Conservation (phyloP, 805 yeast species). For the Wickerhamiella azyma region DNA sequence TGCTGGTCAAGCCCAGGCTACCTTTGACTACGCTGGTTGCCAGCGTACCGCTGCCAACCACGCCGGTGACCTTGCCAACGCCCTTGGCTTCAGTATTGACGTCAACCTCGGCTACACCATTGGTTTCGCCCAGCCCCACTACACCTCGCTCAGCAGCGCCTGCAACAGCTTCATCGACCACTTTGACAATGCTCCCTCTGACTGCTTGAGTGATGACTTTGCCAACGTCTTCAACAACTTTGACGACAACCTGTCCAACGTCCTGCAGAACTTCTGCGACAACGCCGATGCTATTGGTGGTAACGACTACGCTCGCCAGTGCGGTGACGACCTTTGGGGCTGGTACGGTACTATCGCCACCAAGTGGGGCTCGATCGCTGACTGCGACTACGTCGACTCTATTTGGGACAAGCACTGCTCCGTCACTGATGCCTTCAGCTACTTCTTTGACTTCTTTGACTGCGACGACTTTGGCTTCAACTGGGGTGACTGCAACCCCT, state of each 20-base stretch:
- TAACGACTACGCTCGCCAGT: neutral
- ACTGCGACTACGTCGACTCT: slow-evolving; percentile 2
- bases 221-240: slow-evolving; percentile 5
- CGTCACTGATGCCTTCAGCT: neutral
- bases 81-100: neutral
- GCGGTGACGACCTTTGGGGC: slow-evolving; percentile 1
- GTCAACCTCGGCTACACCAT: neutral
- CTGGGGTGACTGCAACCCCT: neutral
- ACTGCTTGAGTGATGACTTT: neutral
- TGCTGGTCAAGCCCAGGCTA: neutral
- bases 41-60: neutral
- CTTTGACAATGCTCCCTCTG: neutral
- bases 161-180: neutral
- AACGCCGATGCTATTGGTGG: slow-evolving; percentile 4
- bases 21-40: neutral
- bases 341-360: slow-evolving; percentile 1
- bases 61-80: slow-evolving; percentile 1
- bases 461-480: neutral
- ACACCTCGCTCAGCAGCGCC: neutral
- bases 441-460: slow-evolving; percentile 3
- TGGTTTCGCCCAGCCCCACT: neutral
- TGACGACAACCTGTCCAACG: neutral
- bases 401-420: neutral
- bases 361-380: slow-evolving; percentile 1
- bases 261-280: neutral